Percentiles rank a stretch among this genome's conserved stretches.
phyloP scores from a whole-genome alignment of 2,329 filamentous ascomycete genomes.

The Colletotrichum chrysophilum region DNA sequence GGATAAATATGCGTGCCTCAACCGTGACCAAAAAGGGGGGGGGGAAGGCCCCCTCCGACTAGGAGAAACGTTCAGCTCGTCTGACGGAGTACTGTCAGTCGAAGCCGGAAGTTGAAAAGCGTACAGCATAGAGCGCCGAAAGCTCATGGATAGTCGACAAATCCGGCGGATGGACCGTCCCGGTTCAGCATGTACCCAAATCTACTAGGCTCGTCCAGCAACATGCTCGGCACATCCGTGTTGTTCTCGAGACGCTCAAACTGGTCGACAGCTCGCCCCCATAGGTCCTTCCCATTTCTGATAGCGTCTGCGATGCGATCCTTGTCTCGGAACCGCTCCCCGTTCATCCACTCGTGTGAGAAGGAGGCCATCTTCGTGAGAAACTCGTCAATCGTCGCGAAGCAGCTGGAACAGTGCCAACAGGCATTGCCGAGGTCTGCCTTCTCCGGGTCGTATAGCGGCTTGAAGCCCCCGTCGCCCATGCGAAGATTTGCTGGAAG shows the following conservation, averaged over 20 bases:
- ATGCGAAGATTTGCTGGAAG: conserved; percentile 59
- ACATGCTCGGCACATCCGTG: conserved; percentile 55
- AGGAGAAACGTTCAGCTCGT: not conserved
- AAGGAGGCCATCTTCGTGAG: conserved; percentile 57
- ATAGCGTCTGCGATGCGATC: conserved; percentile 56
- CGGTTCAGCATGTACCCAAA: conserved; percentile 52
- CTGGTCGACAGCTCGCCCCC: conserved; percentile 52
- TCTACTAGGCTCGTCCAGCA: conserved; percentile 42
- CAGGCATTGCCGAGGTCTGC: conserved; percentile 48
- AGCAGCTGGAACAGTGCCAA: conserved; percentile 70
- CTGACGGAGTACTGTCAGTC: not conserved
- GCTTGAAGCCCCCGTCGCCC: conserved; percentile 22
- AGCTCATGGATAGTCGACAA: conserved; percentile 46
- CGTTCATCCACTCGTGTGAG: conserved; percentile 54
- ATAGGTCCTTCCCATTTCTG: conserved; percentile 58
- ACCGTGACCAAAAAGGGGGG: not conserved
- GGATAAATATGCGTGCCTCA: not conserved
- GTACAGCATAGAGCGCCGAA: not conserved
- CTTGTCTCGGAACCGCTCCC: conserved; percentile 49
- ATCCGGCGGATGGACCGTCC: conserved; percentile 52
- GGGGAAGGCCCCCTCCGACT: not conserved
- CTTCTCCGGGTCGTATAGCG: conserved; percentile 26
- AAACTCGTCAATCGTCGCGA: conserved; percentile 59
- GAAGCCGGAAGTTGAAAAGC: not conserved
- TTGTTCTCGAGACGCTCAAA: conserved; percentile 57